phyloP scores from a whole-genome alignment of 1,284 basidiomycete species.

The Malassezia furfur region DNA sequence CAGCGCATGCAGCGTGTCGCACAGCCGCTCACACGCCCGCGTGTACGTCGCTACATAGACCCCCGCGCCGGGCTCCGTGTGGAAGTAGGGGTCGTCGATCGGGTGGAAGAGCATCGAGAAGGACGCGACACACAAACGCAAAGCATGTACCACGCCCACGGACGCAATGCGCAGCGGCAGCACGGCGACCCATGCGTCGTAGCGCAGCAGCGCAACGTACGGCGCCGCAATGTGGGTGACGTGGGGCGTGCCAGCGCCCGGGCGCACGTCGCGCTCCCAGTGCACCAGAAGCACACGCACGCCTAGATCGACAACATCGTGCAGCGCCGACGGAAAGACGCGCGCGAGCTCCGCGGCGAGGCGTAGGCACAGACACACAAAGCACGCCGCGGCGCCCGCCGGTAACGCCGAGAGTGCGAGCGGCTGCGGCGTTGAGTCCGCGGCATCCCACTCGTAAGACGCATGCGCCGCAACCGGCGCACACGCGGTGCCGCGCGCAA shows the following conservation, averaged over 20 bases:
- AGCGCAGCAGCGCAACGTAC: conserved; percentile 1
- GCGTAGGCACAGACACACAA: conserved; percentile 2
- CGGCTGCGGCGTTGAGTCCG: not conserved
- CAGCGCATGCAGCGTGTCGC: not conserved
- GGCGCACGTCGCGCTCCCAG: not conserved
- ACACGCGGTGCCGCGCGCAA: no score
- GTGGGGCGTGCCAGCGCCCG: not conserved
- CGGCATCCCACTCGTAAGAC: not conserved
- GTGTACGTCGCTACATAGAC: not conserved
- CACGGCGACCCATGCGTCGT: conserved; percentile 1
- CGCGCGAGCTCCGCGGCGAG: conserved; percentile 10
- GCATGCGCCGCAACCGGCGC: not conserved
- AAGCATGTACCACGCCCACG: not conserved
- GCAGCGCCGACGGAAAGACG: conserved; percentile 10
- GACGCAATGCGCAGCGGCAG: not conserved
- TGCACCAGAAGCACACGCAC: conserved; percentile 7
- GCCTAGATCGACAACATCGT: conserved; percentile 8
- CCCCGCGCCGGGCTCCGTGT: not conserved
- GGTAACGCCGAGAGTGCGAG: not conserved
- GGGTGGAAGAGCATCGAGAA: conserved; percentile 1
- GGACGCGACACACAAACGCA: not conserved
- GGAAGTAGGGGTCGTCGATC: not conserved
- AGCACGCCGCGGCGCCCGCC: not conserved
- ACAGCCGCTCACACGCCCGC: not conserved
- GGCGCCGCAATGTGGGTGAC: not conserved